Evolutionary conservation across 73 alveolate species (phyloP).

Genomic region (Tetrahymena elliotti): DNA sequence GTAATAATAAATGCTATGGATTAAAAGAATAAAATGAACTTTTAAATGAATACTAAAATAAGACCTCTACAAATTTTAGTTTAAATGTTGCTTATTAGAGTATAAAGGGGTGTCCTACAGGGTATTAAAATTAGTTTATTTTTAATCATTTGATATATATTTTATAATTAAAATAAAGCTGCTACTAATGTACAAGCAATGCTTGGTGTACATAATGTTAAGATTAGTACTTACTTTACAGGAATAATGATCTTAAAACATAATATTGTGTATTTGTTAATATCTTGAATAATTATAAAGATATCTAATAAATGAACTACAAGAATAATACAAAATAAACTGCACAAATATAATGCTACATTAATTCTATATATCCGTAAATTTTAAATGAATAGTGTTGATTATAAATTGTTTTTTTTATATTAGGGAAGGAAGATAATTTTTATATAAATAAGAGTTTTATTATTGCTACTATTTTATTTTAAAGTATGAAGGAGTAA

Average conservation of each 20-base stretch:
- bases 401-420: background rate
- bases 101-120: background rate
- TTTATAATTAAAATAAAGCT: background rate
- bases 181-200: background rate
- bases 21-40: background rate
- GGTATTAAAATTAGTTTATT: background rate
- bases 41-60: background rate
- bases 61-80: background rate
- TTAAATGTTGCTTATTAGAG: background rate
- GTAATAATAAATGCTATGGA: background rate
- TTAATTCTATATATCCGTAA: background rate
- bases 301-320: no score
- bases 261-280: background rate
- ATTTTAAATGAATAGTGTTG: background rate
- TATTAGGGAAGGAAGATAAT: background rate
- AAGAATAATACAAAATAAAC: no score
- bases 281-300: background rate
- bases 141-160: background rate
- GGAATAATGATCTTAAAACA: background rate
- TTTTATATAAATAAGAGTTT: background rate
- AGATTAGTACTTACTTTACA: background rate
- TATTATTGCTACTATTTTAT: background rate
- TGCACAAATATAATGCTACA: background rate
- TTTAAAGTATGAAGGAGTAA: background rate
- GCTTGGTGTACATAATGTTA: background rate